A percentile compares a stretch with the other conserved stretches of the same genome.
Conservation (phyloP, 106 monocot species). For the Dendrobium catenatum region DNA sequence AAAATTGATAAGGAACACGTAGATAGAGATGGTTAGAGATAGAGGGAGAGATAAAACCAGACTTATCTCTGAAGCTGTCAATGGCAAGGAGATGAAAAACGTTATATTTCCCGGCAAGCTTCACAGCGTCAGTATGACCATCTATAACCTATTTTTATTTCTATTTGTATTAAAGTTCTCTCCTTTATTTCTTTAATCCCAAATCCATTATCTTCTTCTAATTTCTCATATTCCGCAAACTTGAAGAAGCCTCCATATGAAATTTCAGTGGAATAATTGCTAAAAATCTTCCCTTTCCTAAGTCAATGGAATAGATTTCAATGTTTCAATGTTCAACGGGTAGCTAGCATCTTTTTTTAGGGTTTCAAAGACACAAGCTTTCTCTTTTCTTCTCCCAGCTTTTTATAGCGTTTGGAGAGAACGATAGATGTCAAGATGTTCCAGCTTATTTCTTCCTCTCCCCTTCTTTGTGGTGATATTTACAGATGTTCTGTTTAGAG, state of each 20-base stretch:
- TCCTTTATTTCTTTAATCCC: not conserved
- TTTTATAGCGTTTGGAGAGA: not conserved
- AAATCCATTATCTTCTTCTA: not conserved
- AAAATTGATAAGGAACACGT: no score
- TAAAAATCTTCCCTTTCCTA: not conserved
- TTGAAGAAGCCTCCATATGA: not conserved
- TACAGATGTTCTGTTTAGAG: not conserved
- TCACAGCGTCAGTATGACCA: not conserved
- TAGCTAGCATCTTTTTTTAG: not conserved
- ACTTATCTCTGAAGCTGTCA: slow-evolving; percentile 5
- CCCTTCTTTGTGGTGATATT: no score
- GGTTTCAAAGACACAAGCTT: not conserved
- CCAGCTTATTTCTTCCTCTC: no score
- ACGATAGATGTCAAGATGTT: not conserved
- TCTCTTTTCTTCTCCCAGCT: not conserved
- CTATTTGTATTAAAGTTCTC: not conserved
- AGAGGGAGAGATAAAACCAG: not conserved
- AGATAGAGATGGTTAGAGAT: not conserved
- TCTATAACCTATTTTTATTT: not conserved
- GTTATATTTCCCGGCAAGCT: not conserved
- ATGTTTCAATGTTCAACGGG: slow-evolving; percentile 1
- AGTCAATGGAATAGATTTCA: slow-evolving; percentile 8
- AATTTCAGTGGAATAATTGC: not conserved
- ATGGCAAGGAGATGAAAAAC: not conserved
- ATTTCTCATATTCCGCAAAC: not conserved